These are phyloP conservation scores for Rhizopogon roseolus DNA, from an alignment of 768 basidiomycete genomes.

Conservation along the genomic window DNA sequence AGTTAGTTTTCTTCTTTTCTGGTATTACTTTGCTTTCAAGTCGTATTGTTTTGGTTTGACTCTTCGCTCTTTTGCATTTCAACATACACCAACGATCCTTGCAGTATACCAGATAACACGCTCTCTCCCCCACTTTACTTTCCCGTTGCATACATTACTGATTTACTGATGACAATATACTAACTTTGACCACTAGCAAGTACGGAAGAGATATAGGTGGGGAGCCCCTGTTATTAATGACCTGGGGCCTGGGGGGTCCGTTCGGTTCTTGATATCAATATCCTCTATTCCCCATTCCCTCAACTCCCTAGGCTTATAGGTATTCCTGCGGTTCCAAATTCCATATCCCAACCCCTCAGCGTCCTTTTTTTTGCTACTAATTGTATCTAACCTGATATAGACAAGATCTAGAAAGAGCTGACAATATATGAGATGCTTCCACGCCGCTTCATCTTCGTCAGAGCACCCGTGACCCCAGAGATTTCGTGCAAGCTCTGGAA, in stretches of 20 bases:
- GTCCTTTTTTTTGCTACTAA: too few species aligned
- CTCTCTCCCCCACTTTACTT: neutral
- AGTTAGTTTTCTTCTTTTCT: neutral
- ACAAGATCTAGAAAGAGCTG: too few species aligned
- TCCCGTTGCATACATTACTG: constrained; percentile 1
- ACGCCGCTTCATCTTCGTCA: too few species aligned
- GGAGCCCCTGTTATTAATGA: too few species aligned
- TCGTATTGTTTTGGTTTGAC: neutral
- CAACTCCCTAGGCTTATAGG: neutral
- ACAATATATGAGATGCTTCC: too few species aligned
- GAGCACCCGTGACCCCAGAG: too few species aligned
- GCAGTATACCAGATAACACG: neutral
- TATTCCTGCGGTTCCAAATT: neutral
- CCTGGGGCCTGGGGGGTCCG: too few species aligned
- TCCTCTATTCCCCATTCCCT: too few species aligned
- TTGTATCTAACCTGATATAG: too few species aligned
- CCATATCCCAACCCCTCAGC: too few species aligned
- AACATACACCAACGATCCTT: neutral
- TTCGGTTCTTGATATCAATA: too few species aligned
- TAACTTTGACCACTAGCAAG: neutral
- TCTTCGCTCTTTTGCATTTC: neutral
- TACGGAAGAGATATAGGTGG: neutral
- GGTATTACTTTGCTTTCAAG: neutral
- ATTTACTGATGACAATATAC: constrained; percentile 2
- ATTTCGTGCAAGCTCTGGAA: too few species aligned